Evolutionary conservation across 805 yeast genomes (phyloP), one percentile per base, ranked within the genome.

Genomic region (Candida nitratophila): DNA sequence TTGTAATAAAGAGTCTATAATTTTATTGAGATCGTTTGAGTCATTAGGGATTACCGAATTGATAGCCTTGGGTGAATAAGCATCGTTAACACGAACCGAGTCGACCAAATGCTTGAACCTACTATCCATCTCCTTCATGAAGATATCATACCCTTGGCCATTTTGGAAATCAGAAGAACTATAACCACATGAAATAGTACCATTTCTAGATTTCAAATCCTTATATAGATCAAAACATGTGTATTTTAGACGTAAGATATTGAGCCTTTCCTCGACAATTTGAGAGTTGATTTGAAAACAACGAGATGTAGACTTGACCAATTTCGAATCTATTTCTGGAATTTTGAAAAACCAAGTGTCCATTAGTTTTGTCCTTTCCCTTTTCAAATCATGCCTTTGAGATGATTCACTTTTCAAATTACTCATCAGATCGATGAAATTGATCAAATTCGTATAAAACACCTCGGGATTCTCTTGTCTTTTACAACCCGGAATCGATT

Each of bases 1-100:
- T 33, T 59, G 54, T 39, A 79, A 81, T 0, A 82, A 77, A 4
- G 82, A 67, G 37, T 77, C 73, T 39, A 76, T 68, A 2, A 84
- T 69, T 60, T 83, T 83, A 22, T 69, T 54, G 2, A 81, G 63
- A 34, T 70, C 76, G 8, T 83, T 57, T 0, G 79, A 66, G 35
- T 69, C 66, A 54, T 75, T 17, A 66, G 55, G 26, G 61, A 29
- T 29, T 16, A 34, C 61, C 36, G 67, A 58, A 2, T 82, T 59
- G 53, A 80, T 86, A 35, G 69, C 72, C 53, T 83, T 88, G 11
- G 85, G 46, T 42, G 69, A 66, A 1, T 66, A 50, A 3, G 63
- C 68, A 41, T 77, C 77, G 14, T 29, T 29, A 2, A 77, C 65
- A 4, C 57, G 54, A 54, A 84, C 51, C 42, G 44, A 52, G 48